Conservation (phyloP, 768 basidiomycete species). For the Xerocomellus intermedius region DNA sequence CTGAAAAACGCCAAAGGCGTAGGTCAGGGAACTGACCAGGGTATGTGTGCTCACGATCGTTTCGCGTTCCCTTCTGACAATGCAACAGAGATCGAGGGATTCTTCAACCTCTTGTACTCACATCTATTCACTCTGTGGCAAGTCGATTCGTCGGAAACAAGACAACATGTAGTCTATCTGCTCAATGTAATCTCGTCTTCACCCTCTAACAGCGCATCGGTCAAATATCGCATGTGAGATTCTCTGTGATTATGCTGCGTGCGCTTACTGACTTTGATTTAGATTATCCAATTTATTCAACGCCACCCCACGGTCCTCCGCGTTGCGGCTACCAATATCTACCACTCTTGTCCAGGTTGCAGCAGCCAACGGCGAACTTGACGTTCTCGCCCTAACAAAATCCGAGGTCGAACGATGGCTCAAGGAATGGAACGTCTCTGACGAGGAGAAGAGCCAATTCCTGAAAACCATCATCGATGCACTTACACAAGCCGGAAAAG, state of each 20-base stretch:
- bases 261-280: conserved; percentile 7
- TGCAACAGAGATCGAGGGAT: conserved; percentile 73
- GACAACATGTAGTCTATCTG: conserved; percentile 47
- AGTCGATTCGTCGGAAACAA: conserved; percentile 53
- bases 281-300: conserved; percentile 86
- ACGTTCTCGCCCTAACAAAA: conserved; percentile 56
- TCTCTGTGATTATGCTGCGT: neutral
- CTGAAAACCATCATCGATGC: conserved; percentile 61
- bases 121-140: conserved; percentile 66
- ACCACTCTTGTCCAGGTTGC: conserved; percentile 60
- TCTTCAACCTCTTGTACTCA: conserved; percentile 80
- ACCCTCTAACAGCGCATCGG: conserved; percentile 47
- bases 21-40: conserved; percentile 78
- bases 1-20: conserved; percentile 61
- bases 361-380: conserved; percentile 57
- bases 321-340: conserved; percentile 63
- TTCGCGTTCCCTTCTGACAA: conserved; percentile 2
- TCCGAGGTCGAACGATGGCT: conserved; percentile 74
- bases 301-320: conserved; percentile 61
- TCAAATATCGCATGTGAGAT: conserved; percentile 73
- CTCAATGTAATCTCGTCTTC: conserved; percentile 56
- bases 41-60: conserved; percentile 37
- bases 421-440: conserved; percentile 66
- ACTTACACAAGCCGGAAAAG: conserved; percentile 53
- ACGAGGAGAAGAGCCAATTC: conserved; percentile 63